Evolutionary conservation across 2,329 filamentous ascomycete species (phyloP).

Genomic region (Zymoseptoria crescenta): DNA sequence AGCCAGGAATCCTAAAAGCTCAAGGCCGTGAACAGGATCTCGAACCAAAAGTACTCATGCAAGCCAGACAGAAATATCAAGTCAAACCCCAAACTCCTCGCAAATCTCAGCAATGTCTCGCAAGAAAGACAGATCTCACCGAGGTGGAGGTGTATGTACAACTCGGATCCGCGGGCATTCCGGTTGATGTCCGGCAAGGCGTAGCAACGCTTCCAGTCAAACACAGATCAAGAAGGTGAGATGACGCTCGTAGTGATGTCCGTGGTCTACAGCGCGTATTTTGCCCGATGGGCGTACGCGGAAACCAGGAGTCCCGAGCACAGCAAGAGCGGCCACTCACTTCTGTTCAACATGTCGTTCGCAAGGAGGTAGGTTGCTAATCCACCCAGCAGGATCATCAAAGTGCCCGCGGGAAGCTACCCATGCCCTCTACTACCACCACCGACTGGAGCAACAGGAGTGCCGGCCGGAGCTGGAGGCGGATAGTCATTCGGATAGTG

Average conservation of each 20-base stretch:
- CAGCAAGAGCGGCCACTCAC: neutral
- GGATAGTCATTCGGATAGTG: conserved; percentile 20
- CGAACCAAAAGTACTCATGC: neutral
- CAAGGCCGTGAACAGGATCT: neutral
- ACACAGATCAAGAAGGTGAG: neutral
- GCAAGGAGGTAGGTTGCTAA: neutral
- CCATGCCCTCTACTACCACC: conserved; percentile 9
- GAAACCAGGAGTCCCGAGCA: neutral
- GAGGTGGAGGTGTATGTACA: neutral
- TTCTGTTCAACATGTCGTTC: neutral
- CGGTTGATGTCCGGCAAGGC: neutral
- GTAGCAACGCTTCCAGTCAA: neutral
- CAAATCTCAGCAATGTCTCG: neutral
- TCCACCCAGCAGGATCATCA: neutral
- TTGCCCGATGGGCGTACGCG: neutral
- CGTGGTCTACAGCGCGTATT: neutral
- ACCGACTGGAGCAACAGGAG: conserved; percentile 10
- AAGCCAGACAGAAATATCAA: neutral
- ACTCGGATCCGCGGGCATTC: neutral
- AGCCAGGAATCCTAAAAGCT: neutral
- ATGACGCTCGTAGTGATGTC: neutral
- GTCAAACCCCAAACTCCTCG: neutral
- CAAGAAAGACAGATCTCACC: neutral
- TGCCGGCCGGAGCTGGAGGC: conserved; percentile 18
- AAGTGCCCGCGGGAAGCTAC: conserved; percentile 16